Evolutionary conservation across 129 eudicot genomes (phyloP), one percentile per base, ranked within the genome.

Genomic region (Mikania micrantha): DNA sequence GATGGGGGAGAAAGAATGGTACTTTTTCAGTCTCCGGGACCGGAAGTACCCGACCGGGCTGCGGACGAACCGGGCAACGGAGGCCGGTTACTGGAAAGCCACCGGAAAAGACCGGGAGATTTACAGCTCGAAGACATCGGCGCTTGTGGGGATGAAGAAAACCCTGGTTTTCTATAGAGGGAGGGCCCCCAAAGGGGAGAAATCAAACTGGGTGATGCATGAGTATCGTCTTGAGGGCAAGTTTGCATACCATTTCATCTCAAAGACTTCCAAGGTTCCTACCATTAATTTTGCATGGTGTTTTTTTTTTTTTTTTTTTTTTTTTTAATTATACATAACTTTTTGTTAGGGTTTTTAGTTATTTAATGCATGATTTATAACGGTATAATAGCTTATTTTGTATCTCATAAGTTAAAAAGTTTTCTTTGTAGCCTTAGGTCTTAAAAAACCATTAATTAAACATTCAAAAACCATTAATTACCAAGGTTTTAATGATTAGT

Each of bases 1-100:
- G 69, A 87, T 91, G 97, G 97, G 97, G 24, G 97, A 91, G 76
- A 91, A 87, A 54, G 95, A 91, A 40, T 91, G 97, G 97, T 91
- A 91, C 86, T 91, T 91, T 42, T 91, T 78, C 74, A 91, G 97
- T 70, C 78, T 91, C 8, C 64, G 97, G 16, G 97, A 91, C 77
- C 72, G 97, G 82, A 91, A 91, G 39, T 91, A 91, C 49, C 97
- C 97, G 7, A 91, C 97, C 0, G 97, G 97, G 36, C 40, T 91
- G 49, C 66, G 97, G 62, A 91, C 97, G 0, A 91, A 91, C 79
- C 59, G 97, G 27, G 97, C 97, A 0, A 91, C 97, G 5, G 97
- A 91, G 38, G 90, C 97, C 2, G 97, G 97, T 0, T 91, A 91
- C 80, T 87, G 97, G 97, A 90, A 91, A 70, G 97, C 97, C 0